Evolutionary conservation across 164 flowering plant genomes (phyloP), one percentile per base, ranked within the genome.

Genomic region (Sedum album): DNA sequence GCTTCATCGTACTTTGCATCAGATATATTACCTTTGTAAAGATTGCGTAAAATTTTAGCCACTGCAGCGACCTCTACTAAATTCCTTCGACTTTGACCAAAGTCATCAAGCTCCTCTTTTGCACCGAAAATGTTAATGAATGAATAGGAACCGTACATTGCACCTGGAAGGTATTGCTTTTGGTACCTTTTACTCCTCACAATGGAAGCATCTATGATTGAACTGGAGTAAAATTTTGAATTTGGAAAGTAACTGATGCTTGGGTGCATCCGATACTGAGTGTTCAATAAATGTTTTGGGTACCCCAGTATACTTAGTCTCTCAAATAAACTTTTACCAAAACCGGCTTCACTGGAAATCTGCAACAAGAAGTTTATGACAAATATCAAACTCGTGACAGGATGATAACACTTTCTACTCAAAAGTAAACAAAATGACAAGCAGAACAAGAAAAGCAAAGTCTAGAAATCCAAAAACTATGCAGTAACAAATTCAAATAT

Each of bases 201-300:
- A 41, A 65, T 55, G 1, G 79, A 71, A 7, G 75, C 84, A 74
- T 83, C 80, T 9, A 62, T 8, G 31, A 83, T 78, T 67, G 66
- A 67, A 66, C 71, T 66, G 3, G 3, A 41, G 69, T 83, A 81
- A 57, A 83, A 83, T 7, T 74, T 71, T 31, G 72, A 66, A 72
- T 83, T 83, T 41, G 86, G 86, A 70, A 81, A 83, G 30, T 5
- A 74, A 60, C 84, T 79, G 23, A 83, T 83, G 21, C 75, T 63
- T 18, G 87, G 87, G 66, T 84, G 85, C 87, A 84, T 84, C 36
- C 87, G 57, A 65, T 84, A 84, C 53, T 84, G 87, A 4, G 74
- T 39, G 62, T 82, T 68, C 8, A 84, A 80, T 31, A 82, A 73
- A 65, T 84, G 78, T 74, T 78, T 84, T 10, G 76, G 31, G 23